Evolutionary conservation across 331 rosid species (phyloP).

Genomic region (Phaseolus coccineus): DNA sequence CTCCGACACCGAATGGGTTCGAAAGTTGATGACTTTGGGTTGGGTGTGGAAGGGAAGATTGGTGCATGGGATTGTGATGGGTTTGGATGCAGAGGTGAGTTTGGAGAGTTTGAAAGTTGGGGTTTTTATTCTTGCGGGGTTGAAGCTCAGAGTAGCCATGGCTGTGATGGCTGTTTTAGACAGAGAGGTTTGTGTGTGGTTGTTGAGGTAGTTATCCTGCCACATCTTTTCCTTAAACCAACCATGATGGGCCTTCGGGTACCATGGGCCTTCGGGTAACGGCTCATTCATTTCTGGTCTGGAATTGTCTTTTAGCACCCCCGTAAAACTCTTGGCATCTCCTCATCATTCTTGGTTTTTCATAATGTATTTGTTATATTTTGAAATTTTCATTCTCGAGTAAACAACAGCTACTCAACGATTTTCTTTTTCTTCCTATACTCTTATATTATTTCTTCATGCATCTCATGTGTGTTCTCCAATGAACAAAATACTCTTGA

Average conservation of each 20-base stretch:
- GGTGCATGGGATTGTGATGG: conserved; percentile 48
- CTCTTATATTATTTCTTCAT: no score
- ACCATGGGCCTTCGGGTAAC: background rate
- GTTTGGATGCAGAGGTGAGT: conserved; percentile 35
- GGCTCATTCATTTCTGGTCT: background rate
- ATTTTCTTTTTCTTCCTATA: no score
- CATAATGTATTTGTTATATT: no score
- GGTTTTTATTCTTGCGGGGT: conserved; percentile 65
- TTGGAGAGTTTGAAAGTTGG: conserved; percentile 49
- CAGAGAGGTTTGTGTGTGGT: background rate
- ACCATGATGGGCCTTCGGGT: background rate
- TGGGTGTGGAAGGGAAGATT: conserved; percentile 25
- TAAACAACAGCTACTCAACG: no score
- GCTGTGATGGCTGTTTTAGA: conserved; percentile 16
- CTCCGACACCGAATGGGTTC: conserved; percentile 61
- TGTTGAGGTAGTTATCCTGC: conserved; percentile 50
- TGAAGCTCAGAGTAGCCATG: conserved; percentile 88
- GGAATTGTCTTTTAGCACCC: no score
- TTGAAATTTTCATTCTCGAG: no score
- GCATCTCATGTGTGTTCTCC: no score
- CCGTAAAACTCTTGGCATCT: no score
- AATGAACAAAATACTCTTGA: no score
- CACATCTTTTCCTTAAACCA: background rate
- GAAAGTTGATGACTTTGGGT: conserved; percentile 49
- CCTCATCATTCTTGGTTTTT: no score